Base-by-base conservation (phyloP, 345 rosid species). In the Rhodamnia argentea region DNA sequence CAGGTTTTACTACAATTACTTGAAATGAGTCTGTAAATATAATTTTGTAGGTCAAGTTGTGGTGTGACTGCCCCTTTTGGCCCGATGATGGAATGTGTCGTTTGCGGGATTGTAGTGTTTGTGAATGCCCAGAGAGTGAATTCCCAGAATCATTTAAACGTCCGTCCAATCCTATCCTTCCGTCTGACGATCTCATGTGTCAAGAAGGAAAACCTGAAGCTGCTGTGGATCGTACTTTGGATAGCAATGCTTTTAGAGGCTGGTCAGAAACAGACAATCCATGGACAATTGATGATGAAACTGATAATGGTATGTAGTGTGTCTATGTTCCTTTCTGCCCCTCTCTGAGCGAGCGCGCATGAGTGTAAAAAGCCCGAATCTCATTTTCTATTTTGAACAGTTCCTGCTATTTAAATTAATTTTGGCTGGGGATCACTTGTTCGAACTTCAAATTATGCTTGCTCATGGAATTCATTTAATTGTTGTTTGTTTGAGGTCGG, bases 21-120 rank as follows among this genome's bases (percentile, higher is more conserved):
- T 37, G 40, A 37, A 37, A 37, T 37, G 40, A 37, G 55, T 83
- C 51, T 37, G 14, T 16, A 15, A 70, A 32, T 59, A 86, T 55
- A 57, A 75, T 44, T 87, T 88, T 13, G 74, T 86, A 96, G 99
- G 98, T 93, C 88, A 97, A 95, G 90, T 88, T 97, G 85, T 95
- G 98, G 99, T 97, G 99, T 91, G 94, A 97, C 90, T 97, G 99
- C 88, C 98, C 97, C 62, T 96, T 95, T 91, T 95, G 96, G 99
- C 98, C 94, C n/a, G 99, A 95, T 91, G 98, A 97, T 89, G 95
- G 98, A 52, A 94, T 97, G 99, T 97, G 98, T 87, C 96, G 89
- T 70, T 92, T 97, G 91, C 91, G 98, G 90, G 98, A 97, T 88
- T 97, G 99, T 88, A 96, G 99, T 86, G 98, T 97, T 62, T 96